phyloP scores from a whole-genome alignment of 1,284 basidiomycete species.

The Leccinum pallidistipes region DNA sequence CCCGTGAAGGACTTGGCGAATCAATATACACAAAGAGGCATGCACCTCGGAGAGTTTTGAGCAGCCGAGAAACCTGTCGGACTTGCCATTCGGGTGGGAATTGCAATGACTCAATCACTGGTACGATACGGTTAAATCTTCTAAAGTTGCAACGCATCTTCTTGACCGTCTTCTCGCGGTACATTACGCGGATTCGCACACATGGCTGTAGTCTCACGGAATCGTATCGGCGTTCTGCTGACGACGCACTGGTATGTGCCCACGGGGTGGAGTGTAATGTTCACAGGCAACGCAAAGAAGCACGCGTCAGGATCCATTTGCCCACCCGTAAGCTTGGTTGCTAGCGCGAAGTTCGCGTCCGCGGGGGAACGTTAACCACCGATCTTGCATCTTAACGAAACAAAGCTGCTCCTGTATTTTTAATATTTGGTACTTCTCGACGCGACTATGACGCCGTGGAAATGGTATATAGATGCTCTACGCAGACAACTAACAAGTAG shows the following conservation, averaged over 20 bases:
- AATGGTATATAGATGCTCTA: constrained; percentile 1
- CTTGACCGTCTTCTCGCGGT: background rate
- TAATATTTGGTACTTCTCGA: background rate
- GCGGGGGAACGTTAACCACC: background rate
- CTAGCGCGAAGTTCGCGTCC: background rate
- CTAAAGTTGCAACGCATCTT: background rate
- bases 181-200: background rate
- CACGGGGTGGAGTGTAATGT: background rate
- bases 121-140: background rate
- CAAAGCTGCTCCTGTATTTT: background rate
- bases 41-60: background rate
- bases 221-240: background rate
- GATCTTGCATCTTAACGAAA: background rate
- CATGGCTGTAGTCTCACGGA: background rate
- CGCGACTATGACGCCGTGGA: background rate
- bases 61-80: too few species aligned
- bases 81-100: too few species aligned
- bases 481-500: background rate
- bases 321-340: background rate
- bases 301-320: background rate
- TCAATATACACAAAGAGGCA: background rate
- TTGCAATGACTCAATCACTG: too few species aligned
- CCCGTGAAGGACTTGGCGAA: background rate
- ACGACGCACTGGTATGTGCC: background rate
- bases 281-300: background rate